These are phyloP conservation scores for Chaetomium sp. DNA, from an alignment of 2,329 filamentous ascomycete genomes.

Conservation along the genomic window DNA sequence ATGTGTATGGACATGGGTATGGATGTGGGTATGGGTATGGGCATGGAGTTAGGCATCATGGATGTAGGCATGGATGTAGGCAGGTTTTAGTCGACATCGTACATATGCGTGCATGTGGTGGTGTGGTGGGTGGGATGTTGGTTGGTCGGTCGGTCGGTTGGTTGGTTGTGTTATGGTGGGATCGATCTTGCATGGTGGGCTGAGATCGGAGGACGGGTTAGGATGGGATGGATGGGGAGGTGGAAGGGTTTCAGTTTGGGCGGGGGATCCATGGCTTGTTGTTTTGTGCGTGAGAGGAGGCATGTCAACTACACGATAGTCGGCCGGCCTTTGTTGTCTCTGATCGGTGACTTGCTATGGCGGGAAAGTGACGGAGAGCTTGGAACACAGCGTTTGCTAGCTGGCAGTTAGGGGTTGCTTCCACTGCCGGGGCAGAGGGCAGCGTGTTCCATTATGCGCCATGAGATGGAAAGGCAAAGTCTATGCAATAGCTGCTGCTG, in stretches of 20 bases:
- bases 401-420: not conserved
- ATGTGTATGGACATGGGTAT: too few relatives aligned
- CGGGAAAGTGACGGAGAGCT: too few relatives aligned
- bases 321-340: too few relatives aligned
- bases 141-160: too few relatives aligned
- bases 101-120: too few relatives aligned
- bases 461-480: not conserved
- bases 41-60: too few relatives aligned
- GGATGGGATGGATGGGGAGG: not conserved
- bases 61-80: too few relatives aligned
- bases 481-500: not conserved
- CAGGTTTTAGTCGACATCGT: too few relatives aligned
- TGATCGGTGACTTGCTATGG: too few relatives aligned
- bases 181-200: slow-evolving; percentile 11
- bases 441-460: not conserved
- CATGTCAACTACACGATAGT: not conserved
- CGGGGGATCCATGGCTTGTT: slow-evolving; percentile 1
- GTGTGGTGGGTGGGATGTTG: not conserved
- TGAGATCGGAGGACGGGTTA: not conserved
- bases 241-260: not conserved
- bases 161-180: not conserved
- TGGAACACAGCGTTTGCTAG: not conserved
- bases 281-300: not conserved
- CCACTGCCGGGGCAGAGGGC: not conserved
- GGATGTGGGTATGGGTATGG: too few relatives aligned